phyloP scores from a whole-genome alignment of 1,139 yeast species.

The Debaryomycetaceae sp. region DNA sequence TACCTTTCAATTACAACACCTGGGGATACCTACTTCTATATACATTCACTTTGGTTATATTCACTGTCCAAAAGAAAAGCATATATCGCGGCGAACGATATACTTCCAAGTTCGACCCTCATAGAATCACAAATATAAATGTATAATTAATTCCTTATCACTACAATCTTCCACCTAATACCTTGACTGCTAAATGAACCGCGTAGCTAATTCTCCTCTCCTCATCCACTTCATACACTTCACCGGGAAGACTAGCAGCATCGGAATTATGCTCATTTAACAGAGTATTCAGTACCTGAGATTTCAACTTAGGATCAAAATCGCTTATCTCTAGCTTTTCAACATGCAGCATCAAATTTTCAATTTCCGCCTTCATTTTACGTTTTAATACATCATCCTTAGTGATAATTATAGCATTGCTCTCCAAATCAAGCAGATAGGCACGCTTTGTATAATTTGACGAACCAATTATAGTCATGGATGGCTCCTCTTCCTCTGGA shows the following conservation, averaged over 20 bases:
- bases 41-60: slow-evolving; percentile 5
- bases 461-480: slow-evolving; percentile 82
- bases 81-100: slow-evolving; percentile 9
- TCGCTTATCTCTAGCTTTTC: slow-evolving; percentile 51
- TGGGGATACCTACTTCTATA: slow-evolving; percentile 14
- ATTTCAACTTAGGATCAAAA: slow-evolving; percentile 42
- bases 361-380: slow-evolving; percentile 60
- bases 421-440: slow-evolving; percentile 81
- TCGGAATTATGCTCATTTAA: slow-evolving; percentile 11
- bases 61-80: slow-evolving; percentile 9
- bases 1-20: slow-evolving; percentile 23
- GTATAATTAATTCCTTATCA: not conserved
- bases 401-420: slow-evolving; percentile 78
- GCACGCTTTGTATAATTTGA: slow-evolving; percentile 92
- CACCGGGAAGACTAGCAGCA: slow-evolving; percentile 8
- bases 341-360: slow-evolving; percentile 55
- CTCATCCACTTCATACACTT: slow-evolving; percentile 37
- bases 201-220: slow-evolving; percentile 58
- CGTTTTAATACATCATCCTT: slow-evolving; percentile 56
- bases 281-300: slow-evolving; percentile 11
- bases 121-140: not conserved
- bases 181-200: slow-evolving; percentile 61
- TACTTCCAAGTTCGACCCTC: slow-evolving; percentile 3
- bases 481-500: slow-evolving; percentile 57
- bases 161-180: slow-evolving; percentile 63